Evolutionary conservation across 2,329 filamentous ascomycete species (phyloP).

Genomic region (Exophiala lecanii-corni): DNA sequence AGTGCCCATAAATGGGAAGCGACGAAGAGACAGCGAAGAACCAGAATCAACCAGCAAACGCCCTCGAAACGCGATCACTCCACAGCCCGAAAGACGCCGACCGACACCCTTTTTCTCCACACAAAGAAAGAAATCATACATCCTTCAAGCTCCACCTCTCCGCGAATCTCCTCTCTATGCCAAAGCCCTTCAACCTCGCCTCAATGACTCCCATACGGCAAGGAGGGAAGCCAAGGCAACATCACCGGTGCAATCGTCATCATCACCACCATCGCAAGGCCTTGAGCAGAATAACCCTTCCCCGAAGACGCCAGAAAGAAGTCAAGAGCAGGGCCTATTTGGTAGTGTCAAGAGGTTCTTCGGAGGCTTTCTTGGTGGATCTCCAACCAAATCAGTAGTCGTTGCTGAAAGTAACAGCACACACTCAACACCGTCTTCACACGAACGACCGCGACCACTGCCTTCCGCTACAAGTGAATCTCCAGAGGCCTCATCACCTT

Average conservation of each 20-base stretch:
- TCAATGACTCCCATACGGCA: not conserved
- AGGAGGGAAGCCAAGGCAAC: not conserved
- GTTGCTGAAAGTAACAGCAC: not conserved
- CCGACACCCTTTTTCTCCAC: conserved; percentile 15
- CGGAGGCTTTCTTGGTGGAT: conserved; percentile 10
- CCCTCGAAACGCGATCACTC: conserved; percentile 10
- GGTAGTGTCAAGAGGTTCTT: conserved; percentile 22
- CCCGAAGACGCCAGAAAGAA: not conserved
- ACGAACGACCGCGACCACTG: not conserved
- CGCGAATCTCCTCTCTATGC: conserved; percentile 15
- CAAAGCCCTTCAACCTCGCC: not conserved
- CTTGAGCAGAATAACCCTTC: not conserved
- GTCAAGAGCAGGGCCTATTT: conserved; percentile 6
- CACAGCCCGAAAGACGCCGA: conserved; percentile 7
- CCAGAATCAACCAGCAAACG: conserved; percentile 13
- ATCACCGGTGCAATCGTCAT: conserved; percentile 3
- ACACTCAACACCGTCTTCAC: not conserved
- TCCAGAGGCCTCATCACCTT: conserved; percentile 7
- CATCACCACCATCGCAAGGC: conserved; percentile 6
- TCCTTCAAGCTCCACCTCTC: conserved; percentile 11
- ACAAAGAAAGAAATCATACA: conserved; percentile 18
- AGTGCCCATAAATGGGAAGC: conserved; percentile 12
- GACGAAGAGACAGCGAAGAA: conserved; percentile 12
- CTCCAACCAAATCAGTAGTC: conserved; percentile 1
- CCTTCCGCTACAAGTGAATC: not conserved